A percentile compares a stretch with the other conserved stretches of the same genome.
These are phyloP conservation scores for Apodospora peruviana DNA, from an alignment of 495 filamentous ascomycete genomes.

Conservation along the genomic window DNA sequence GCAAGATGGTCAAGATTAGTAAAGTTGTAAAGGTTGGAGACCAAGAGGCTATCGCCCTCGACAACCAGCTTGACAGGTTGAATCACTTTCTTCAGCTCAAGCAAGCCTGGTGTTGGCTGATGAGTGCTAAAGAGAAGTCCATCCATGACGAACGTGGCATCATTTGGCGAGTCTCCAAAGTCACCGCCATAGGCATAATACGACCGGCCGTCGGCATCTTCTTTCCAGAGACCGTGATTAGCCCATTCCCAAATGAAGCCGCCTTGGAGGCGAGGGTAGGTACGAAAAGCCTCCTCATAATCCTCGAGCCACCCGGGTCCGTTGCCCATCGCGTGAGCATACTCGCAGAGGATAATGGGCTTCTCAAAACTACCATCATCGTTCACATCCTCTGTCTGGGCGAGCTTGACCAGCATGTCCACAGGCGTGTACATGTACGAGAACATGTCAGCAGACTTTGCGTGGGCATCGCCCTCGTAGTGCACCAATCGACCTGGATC, in stretches of 20 bases:
- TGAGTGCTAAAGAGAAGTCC: conserved; percentile 56
- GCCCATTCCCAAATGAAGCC: conserved; percentile 74
- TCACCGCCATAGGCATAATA: conserved; percentile 66
- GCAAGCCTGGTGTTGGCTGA: conserved; percentile 51
- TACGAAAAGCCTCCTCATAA: conserved; percentile 56
- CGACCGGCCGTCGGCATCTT: conserved; percentile 39
- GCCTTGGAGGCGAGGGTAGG: conserved; percentile 55
- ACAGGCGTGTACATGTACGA: conserved; percentile 61
- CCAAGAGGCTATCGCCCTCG: conserved; percentile 14
- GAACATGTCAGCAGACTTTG: conserved; percentile 57
- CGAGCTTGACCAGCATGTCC: conserved; percentile 43
- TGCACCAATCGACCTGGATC: conserved; percentile 58
- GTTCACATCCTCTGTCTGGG: conserved; percentile 25
- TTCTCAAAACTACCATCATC: conserved; percentile 38
- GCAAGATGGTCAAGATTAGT: conserved; percentile 39
- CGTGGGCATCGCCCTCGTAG: conserved; percentile 59
- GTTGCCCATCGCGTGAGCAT: conserved; percentile 68
- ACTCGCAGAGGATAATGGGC: conserved; percentile 64
- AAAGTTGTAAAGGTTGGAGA: conserved; percentile 53
- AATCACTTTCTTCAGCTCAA: conserved; percentile 57
- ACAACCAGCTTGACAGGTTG: conserved; percentile 44
- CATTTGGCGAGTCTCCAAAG: conserved; percentile 61
- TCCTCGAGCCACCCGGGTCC: conserved; percentile 62
- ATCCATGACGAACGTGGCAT: conserved; percentile 61
- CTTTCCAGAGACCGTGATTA: conserved; percentile 58